Evolutionary conservation across 163 green algal genomes (phyloP).

Genomic region (Scenedesmus sp.): DNA sequence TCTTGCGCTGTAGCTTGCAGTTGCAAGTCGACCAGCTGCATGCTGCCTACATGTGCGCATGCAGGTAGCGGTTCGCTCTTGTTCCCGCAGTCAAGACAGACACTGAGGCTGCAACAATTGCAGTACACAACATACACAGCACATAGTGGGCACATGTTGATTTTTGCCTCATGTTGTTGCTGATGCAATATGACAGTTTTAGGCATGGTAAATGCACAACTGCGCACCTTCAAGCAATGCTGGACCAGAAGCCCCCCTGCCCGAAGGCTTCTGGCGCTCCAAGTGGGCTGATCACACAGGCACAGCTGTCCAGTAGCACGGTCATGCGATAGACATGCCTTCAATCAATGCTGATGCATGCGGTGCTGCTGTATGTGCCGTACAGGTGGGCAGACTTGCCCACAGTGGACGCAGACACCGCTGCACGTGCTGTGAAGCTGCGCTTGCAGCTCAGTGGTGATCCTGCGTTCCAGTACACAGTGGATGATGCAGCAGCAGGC

Average conservation of each 20-base stretch:
- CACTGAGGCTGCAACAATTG: too few species aligned
- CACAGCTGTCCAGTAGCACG: too few species aligned
- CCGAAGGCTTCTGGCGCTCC: too few species aligned
- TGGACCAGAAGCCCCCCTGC: too few species aligned
- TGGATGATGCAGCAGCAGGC: constrained; percentile 19
- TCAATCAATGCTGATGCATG: neutral
- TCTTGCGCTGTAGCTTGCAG: neutral
- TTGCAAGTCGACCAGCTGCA: neutral
- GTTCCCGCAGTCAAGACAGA: neutral
- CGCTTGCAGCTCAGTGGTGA: constrained; percentile 72
- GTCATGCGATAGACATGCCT: too few species aligned
- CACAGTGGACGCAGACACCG: constrained; percentile 58
- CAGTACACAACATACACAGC: too few species aligned
- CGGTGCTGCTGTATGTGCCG: neutral
- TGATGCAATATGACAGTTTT: too few species aligned
- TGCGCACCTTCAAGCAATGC: too few species aligned
- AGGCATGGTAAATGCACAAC: too few species aligned
- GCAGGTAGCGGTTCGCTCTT: neutral
- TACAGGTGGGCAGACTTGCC: constrained; percentile 77
- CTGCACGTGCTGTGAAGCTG: constrained; percentile 52
- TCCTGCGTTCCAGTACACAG: constrained; percentile 59
- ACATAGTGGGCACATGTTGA: too few species aligned
- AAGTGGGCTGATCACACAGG: too few species aligned
- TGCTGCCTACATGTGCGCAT: neutral
- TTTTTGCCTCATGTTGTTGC: too few species aligned